These are phyloP conservation scores for Apiotrichum siamense DNA, from an alignment of 1,284 basidiomycete species.

Conservation along the genomic window DNA sequence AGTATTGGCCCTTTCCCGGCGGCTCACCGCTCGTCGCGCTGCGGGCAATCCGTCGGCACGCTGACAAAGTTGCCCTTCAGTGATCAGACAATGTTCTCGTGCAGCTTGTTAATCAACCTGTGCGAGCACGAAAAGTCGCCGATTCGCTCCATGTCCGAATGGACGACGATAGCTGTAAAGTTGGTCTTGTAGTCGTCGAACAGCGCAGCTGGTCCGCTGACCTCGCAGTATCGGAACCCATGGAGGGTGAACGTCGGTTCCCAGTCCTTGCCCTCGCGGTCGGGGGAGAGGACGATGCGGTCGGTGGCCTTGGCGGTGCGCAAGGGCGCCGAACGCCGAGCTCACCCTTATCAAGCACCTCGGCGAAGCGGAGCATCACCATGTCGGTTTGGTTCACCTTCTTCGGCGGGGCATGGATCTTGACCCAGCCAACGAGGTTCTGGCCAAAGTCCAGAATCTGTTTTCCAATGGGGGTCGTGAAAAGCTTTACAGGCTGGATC, in stretches of 20 bases:
- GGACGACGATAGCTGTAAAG: slow-evolving; percentile 28
- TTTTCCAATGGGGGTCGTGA: slow-evolving; percentile 30
- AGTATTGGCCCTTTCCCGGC: no score
- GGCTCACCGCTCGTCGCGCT: slow-evolving; percentile 41
- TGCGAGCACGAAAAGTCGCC: slow-evolving; percentile 33
- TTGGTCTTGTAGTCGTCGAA: no score
- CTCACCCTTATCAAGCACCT: slow-evolving; percentile 33
- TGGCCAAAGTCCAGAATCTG: slow-evolving; percentile 38
- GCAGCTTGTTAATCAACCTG: slow-evolving; percentile 26
- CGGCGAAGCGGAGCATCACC: slow-evolving; percentile 25
- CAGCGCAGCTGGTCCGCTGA: no score
- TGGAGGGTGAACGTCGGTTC: slow-evolving; percentile 27
- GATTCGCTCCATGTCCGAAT: slow-evolving; percentile 27
- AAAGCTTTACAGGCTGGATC: slow-evolving; percentile 20
- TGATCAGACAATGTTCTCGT: slow-evolving; percentile 33
- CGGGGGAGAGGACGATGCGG: slow-evolving; percentile 13
- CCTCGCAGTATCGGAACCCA: slow-evolving; percentile 30
- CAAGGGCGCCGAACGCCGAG: slow-evolving; percentile 27
- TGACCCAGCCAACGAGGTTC: slow-evolving; percentile 37
- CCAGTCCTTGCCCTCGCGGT: slow-evolving; percentile 14
- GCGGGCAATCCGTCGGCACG: slow-evolving; percentile 40
- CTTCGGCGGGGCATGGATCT: slow-evolving; percentile 6
- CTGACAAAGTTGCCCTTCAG: slow-evolving; percentile 34
- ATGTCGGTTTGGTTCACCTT: neutral
- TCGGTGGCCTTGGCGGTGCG: slow-evolving; percentile 20